A percentile compares a stretch with the other conserved stretches of the same genome.
Evolutionary conservation across 805 yeast species (phyloP).

Genomic region (Metschnikowia lunata): DNA sequence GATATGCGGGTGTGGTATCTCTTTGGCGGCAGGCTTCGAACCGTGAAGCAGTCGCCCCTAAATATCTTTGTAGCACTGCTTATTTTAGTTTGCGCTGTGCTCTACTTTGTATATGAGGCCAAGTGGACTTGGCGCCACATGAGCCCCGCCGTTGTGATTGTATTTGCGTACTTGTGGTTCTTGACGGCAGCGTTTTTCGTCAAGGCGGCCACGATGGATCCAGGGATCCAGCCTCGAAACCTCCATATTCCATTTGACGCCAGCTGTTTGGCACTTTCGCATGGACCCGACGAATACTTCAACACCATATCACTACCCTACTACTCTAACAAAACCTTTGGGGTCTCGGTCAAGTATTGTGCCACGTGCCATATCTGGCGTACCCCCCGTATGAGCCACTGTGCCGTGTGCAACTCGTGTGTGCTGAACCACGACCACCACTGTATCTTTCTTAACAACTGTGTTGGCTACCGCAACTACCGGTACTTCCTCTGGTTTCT

Average conservation of each 20-base stretch:
- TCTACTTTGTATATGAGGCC: conserved; percentile 47
- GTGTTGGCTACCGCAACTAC: conserved; percentile 39
- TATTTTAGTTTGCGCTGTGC: conserved; percentile 43
- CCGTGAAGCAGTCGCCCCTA: conserved; percentile 38
- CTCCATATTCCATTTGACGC: conserved; percentile 44
- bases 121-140: conserved; percentile 54
- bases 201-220: conserved; percentile 57
- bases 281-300: conserved; percentile 49
- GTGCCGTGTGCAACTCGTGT: conserved; percentile 65
- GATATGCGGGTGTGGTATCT: conserved; percentile 40
- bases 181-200: conserved; percentile 46
- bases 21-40: conserved; percentile 61
- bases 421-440: conserved; percentile 68
- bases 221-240: conserved; percentile 68
- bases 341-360: conserved; percentile 54
- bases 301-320: conserved; percentile 22
- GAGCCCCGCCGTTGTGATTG: conserved; percentile 51
- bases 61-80: conserved; percentile 32
- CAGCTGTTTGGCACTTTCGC: conserved; percentile 2
- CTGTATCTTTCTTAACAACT: conserved; percentile 55
- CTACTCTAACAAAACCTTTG: conserved; percentile 18
- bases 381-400: conserved; percentile 66
- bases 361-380: conserved; percentile 56
- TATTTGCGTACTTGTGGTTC: conserved; percentile 57
- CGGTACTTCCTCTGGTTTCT: conserved; percentile 33